phyloP scores from a whole-genome alignment of 495 filamentous ascomycete species.

The Penicillium dipodomyicola region DNA sequence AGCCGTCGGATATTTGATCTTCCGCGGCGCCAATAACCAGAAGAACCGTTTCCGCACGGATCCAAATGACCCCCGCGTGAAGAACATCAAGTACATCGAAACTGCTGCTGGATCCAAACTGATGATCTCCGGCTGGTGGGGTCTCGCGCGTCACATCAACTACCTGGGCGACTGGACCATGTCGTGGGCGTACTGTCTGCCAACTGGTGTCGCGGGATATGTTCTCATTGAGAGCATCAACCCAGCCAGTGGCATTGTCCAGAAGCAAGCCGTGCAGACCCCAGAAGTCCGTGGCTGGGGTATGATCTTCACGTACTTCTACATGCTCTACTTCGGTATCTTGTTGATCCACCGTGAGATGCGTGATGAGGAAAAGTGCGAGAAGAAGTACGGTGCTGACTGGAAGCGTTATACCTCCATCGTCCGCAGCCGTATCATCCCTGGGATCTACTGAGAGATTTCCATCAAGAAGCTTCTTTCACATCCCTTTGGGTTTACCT shows the following conservation, averaged over 20 bases:
- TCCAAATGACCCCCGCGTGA: slow-evolving; percentile 75
- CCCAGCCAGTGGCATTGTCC: slow-evolving; percentile 50
- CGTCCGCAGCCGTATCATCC: slow-evolving; percentile 83
- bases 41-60: slow-evolving; percentile 93
- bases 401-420: slow-evolving; percentile 86
- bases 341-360: slow-evolving; percentile 87
- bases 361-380: slow-evolving; percentile 91
- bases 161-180: slow-evolving; percentile 97
- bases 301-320: slow-evolving; percentile 92
- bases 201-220: slow-evolving; percentile 85
- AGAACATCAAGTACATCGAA: slow-evolving; percentile 81
- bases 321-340: slow-evolving; percentile 87
- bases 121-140: slow-evolving; percentile 94
- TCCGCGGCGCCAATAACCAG: slow-evolving; percentile 87
- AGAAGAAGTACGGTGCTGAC: slow-evolving; percentile 86
- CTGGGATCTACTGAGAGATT: slow-evolving; percentile 72
- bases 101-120: slow-evolving; percentile 79
- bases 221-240: slow-evolving; percentile 49
- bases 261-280: slow-evolving; percentile 62
- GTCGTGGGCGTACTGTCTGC: slow-evolving; percentile 87
- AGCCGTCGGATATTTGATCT: slow-evolving; percentile 75
- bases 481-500: background rate
- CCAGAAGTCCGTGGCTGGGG: slow-evolving; percentile 72
- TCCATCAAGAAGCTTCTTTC: background rate
- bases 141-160: slow-evolving; percentile 87